Evolutionary conservation across 2,329 filamentous ascomycete species (phyloP), one percentile per base, ranked within the genome.

Genomic region (Karstenula rhodostoma): DNA sequence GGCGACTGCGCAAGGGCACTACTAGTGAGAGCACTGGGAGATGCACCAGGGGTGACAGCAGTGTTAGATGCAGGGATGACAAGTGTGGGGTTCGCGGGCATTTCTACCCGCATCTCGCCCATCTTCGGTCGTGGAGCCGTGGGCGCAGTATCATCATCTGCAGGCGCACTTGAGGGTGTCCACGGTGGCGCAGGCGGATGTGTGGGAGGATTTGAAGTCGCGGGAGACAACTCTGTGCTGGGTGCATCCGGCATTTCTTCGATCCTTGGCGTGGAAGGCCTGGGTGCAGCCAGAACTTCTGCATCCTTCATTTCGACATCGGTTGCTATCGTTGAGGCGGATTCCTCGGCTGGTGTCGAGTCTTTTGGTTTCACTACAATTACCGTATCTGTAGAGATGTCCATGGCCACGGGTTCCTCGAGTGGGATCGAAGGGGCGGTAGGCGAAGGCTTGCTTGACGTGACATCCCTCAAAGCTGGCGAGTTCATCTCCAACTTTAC

Each of bases 301-400:
- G 73, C 71, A 62, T 84, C 81, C 61, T 79, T 79, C 82, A 84
- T 84, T 55, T 82, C 81, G 17, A 81, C 71, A 67, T 83, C 82
- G 13, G 72, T 56, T 17, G 40, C 35, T 27, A 49, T 37, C 42
- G 58, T 44, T 42, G 70, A 68, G 1, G 66, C 64, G 13, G 61
- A 42, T 27, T 72, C 64, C 49, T 73, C 68, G n/a, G 64, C 68
- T 23, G 71, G 70, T 12, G 68, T 69, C 27, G 67, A 61, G 40
- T 72, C 68, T 48, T 67, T 67, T 22, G 67, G 57, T 46, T 58
- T 62, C 17, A 64, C 57, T 27, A 66, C 67, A 8, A 66, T 53
- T 29, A 62, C 56, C 10, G 68, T 56, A 3, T 72, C 72, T 15
- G 61, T 62, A 1, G 71, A 65, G 1, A 72, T 69, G 27, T 74